These are phyloP conservation scores for Trichosanthes cucumerina DNA, from an alignment of 306 rosid genomes.

Conservation along the genomic window DNA sequence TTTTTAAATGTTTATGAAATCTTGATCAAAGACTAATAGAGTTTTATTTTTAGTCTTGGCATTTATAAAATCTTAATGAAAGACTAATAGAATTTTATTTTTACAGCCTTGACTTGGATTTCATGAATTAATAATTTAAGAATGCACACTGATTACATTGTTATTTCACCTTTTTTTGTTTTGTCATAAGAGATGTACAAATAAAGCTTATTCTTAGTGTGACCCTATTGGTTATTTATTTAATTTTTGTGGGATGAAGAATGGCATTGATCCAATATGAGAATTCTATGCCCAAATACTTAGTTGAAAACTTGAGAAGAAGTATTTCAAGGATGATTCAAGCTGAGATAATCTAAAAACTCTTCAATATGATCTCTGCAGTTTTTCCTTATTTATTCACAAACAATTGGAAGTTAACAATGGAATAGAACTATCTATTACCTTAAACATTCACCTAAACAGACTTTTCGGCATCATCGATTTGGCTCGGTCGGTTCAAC, in stretches of 20 bases:
- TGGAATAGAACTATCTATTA: background rate
- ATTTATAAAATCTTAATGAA: too few relatives aligned
- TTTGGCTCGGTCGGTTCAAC: background rate
- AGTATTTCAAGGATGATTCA: background rate
- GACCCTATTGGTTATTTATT: too few relatives aligned
- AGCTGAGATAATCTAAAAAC: background rate
- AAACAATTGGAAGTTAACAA: background rate
- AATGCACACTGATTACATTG: too few relatives aligned
- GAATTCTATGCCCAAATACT: background rate
- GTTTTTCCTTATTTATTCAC: background rate
- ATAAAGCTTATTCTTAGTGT: background rate
- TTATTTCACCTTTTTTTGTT: too few relatives aligned
- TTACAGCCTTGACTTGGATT: too few relatives aligned
- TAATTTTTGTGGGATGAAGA: background rate
- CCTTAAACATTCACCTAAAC: background rate
- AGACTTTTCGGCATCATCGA: conserved; percentile 12
- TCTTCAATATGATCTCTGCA: background rate
- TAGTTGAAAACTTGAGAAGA: background rate
- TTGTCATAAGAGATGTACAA: too few relatives aligned
- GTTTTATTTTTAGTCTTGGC: too few relatives aligned
- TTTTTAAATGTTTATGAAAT: too few relatives aligned
- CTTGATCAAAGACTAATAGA: too few relatives aligned
- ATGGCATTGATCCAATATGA: background rate
- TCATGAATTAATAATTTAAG: too few relatives aligned
- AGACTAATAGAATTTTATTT: too few relatives aligned